Percentiles rank a stretch among this genome's conserved stretches.
These are phyloP conservation scores for Kandelia obovata DNA, from an alignment of 345 rosid genomes.

Conservation along the genomic window DNA sequence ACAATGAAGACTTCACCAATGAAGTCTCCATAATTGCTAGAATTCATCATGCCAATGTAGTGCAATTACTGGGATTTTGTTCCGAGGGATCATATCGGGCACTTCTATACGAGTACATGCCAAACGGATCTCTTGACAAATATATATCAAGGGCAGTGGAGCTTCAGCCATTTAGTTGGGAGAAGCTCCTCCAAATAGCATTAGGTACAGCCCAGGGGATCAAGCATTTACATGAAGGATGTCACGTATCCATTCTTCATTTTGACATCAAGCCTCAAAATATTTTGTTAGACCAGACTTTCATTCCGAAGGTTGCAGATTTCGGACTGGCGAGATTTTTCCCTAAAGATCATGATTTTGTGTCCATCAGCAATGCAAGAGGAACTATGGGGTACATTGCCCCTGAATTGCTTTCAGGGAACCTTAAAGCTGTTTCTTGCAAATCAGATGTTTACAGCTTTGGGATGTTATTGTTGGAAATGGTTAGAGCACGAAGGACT, in stretches of 20 bases:
- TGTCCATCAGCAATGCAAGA: slow-evolving; percentile 11
- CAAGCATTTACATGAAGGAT: slow-evolving; percentile 28
- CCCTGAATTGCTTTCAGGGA: slow-evolving; percentile 25
- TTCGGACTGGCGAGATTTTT: slow-evolving; percentile 28
- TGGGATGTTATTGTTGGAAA: slow-evolving; percentile 29
- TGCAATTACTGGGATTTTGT: slow-evolving; percentile 23
- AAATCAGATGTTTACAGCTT: slow-evolving; percentile 32
- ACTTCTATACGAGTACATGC: slow-evolving; percentile 19
- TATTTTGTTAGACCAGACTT: slow-evolving; percentile 24
- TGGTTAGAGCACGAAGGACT: slow-evolving; percentile 16
- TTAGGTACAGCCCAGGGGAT: slow-evolving; percentile 28
- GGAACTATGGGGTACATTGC: slow-evolving; percentile 28
- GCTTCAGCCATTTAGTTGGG: slow-evolving; percentile 21
- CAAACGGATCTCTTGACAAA: slow-evolving; percentile 26
- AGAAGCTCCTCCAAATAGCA: slow-evolving; percentile 23
- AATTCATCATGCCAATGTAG: slow-evolving; percentile 24
- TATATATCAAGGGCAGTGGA: slow-evolving; percentile 15
- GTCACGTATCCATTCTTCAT: slow-evolving; percentile 29
- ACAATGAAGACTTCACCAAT: slow-evolving; percentile 13
- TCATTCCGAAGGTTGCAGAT: slow-evolving; percentile 32
- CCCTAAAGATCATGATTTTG: slow-evolving; percentile 19
- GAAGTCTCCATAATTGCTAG: slow-evolving; percentile 19
- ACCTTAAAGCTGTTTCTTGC: slow-evolving; percentile 16
- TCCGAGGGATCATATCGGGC: slow-evolving; percentile 22
- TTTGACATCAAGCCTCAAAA: slow-evolving; percentile 34